phyloP scores from a whole-genome alignment of 1,284 basidiomycete genomes.

The Trametes versicolor region DNA sequence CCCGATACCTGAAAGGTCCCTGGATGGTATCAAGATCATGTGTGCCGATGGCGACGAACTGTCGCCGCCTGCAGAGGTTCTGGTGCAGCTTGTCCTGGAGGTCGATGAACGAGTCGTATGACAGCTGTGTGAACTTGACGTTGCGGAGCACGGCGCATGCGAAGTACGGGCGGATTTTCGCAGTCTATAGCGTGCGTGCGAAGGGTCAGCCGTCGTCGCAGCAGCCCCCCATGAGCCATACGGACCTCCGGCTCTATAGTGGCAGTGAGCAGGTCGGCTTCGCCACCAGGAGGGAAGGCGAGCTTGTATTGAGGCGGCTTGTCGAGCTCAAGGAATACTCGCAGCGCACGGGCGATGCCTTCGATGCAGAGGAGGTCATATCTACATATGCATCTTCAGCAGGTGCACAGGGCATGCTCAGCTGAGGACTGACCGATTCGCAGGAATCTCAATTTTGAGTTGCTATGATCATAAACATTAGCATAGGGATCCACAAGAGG shows the following conservation, averaged over 20 bases:
- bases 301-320: slow-evolving; percentile 80
- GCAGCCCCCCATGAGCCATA: slow-evolving; percentile 16
- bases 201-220: not conserved
- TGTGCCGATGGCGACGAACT: slow-evolving; percentile 96
- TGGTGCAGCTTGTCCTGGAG: slow-evolving; percentile 98
- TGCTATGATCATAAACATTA: slow-evolving; percentile 58
- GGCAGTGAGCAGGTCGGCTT: slow-evolving; percentile 72
- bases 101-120: slow-evolving; percentile 98
- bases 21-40: slow-evolving; percentile 95
- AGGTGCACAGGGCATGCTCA: slow-evolving; percentile 11
- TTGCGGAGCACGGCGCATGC: slow-evolving; percentile 93
- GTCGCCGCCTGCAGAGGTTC: slow-evolving; percentile 91
- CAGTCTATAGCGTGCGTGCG: slow-evolving; percentile 58
- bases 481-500: not conserved
- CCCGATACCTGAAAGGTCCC: slow-evolving; percentile 93
- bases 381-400: slow-evolving; percentile 54
- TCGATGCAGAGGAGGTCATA: slow-evolving; percentile 99
- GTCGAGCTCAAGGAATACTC: slow-evolving; percentile 84
- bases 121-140: slow-evolving; percentile 87
- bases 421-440: slow-evolving; percentile 74
- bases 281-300: slow-evolving; percentile 72
- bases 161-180: slow-evolving; percentile 90
- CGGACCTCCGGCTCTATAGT: slow-evolving; percentile 77
- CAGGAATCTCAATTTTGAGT: slow-evolving; percentile 99
- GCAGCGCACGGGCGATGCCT: slow-evolving; percentile 91